Percentiles rank a stretch among this genome's conserved stretches.
These are phyloP conservation scores for Thamnidium elegans DNA, from an alignment of 192 early-diverging fungal species.

Conservation along the genomic window DNA sequence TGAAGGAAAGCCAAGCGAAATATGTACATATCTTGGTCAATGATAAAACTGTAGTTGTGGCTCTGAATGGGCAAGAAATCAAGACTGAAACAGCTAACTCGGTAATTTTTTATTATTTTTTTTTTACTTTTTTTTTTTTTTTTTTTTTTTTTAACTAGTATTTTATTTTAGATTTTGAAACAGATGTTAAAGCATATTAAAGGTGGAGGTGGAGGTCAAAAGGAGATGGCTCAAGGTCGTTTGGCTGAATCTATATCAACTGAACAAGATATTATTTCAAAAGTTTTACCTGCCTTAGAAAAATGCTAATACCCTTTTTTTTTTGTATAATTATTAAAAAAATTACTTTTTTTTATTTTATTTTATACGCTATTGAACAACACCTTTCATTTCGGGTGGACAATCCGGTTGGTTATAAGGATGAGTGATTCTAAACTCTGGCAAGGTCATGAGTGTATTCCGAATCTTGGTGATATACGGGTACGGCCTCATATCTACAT, in stretches of 20 bases:
- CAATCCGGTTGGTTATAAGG: constrained; percentile 66
- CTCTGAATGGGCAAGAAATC: constrained; percentile 36
- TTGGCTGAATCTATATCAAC: constrained; percentile 16
- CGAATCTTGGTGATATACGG: constrained; percentile 67
- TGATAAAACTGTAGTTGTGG: constrained; percentile 39
- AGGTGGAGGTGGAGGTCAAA: constrained; percentile 51
- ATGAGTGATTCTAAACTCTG: constrained; percentile 65
- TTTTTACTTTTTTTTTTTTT: neutral
- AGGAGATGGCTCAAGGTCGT: constrained; percentile 44
- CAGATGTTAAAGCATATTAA: constrained; percentile 39
- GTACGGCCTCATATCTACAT: constrained; percentile 68
- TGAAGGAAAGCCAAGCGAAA: constrained; percentile 34
- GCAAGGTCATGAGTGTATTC: constrained; percentile 50
- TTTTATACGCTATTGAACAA: neutral
- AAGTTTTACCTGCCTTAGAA: constrained; percentile 22
- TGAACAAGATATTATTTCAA: constrained; percentile 12
- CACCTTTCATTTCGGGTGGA: constrained; percentile 45
- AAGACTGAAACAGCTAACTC: constrained; percentile 23
- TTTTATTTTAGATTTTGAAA: constrained; percentile 38
- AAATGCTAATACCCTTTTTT: constrained; percentile 1
- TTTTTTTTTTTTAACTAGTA: constrained; percentile 20
- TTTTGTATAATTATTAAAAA: too few relatives aligned
- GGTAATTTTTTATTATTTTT: constrained; percentile 11
- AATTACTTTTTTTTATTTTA: too few relatives aligned
- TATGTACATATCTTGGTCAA: constrained; percentile 45